Evolutionary conservation across 441 rosid species (phyloP), one percentile per base, ranked within the genome.

Genomic region (Macaranga tanarius): DNA sequence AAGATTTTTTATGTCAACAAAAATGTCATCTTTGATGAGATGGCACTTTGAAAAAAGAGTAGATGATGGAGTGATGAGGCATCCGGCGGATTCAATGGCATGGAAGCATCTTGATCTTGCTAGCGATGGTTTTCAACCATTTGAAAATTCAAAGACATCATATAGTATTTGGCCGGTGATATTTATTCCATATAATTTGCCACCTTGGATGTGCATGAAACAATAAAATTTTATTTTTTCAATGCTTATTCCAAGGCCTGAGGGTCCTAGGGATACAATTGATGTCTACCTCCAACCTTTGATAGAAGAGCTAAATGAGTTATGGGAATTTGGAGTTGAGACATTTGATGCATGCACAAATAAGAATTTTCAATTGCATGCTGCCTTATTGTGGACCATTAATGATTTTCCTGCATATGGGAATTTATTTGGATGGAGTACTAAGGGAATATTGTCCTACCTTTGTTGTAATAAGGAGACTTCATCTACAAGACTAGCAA

Each of bases 341-440:
- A 25, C 62, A 58, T 58, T 25, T 58, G 62, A 58, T 58, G 40
- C 38, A 25, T 58, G 17, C 9, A 25, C 17, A 1, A 25, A 17
- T 0, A 5, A 56, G 22, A 56, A 56, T 25, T 58, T 58, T 16
- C n/a, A 12, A 50, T 16, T 50, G n/a, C 55, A 16, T 12, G n/a
- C 5, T 50, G 55, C 19, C 55, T 58, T 9, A 25, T 25, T 58
- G 4, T 58, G 62, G 62, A 58, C 38, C 1, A 58, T 58, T 13
- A 58, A 58, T 58, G 62, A 58, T 58, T 58, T 58, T 58, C 19
- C 22, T 10, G 62, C 62, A 1, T 58, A 58, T 58, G 40, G 62
- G 1, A 58, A 58, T 10, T 23, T 57, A 5, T 57, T 16, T 23
- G 15, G 61, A 20, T 57, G 61, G 61, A 57, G 61, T 23, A 57